Evolutionary conservation across 2,329 filamentous ascomycete species (phyloP), one percentile per base, ranked within the genome.

Genomic region (Alternaria alternata): DNA sequence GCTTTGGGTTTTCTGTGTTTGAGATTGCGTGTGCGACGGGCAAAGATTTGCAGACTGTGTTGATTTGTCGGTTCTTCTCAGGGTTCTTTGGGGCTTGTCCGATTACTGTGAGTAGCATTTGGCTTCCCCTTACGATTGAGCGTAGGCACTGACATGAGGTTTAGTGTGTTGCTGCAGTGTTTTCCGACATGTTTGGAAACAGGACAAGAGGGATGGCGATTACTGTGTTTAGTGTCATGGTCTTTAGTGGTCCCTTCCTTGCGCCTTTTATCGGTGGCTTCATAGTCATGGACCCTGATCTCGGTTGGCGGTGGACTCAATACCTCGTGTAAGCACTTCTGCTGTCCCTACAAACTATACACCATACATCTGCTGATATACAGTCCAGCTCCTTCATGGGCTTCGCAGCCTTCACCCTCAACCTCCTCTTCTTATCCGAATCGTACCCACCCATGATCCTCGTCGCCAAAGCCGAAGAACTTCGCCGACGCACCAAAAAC

Each of bases 361-460:
- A 8, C 18, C 3, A 54, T 8, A 3, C 1, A 7, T 8, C 4
- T 38, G 28, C 30, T 46, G 5, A 54, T 11, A 39, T 11, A 11
- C 18, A 4, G 3, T 7, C 4, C 11, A 54, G 42, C 4, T 9
- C 81, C 0, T 83, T 88, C 64, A 85, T 88, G 83, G 85, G 84
- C 16, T 85, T 84, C 62, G 54, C 75, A 12, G 81, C 84, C 7
- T 81, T 86, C 14, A 66, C 79, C 8, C 71, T 86, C 12, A 82
- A 84, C 62, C 52, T 87, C 2, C 65, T 87, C 55, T 87, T 88
- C 75, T 79, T 88, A 18, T 70, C 82, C 43, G 86, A 88, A 70
- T 84, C 85, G 0, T 88, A 88, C 65, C 84, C 85, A 1, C 86
- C 86, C 0, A 78, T 87, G 12, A 85, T 88, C 36, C 79, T 88